Percentiles rank a stretch among this genome's conserved stretches.
Evolutionary conservation across 192 early-diverging fungal genomes (phyloP).

Genomic region (Linnemannia exigua): DNA sequence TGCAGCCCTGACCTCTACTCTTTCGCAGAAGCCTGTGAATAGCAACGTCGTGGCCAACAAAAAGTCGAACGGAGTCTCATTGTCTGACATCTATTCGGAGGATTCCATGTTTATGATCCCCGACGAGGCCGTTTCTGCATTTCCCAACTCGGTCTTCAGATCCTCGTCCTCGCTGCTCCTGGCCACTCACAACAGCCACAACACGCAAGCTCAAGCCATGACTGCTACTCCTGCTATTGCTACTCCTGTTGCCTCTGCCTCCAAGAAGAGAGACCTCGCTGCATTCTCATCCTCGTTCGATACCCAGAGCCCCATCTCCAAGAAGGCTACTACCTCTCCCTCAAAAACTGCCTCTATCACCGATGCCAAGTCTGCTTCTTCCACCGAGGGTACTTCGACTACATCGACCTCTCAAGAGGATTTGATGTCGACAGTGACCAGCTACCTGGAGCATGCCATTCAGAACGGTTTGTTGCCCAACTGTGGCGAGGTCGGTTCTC

Average conservation of each 20-base stretch:
- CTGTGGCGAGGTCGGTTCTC: conserved; percentile 46
- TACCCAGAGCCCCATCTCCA: conserved; percentile 41
- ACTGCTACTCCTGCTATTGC: background rate
- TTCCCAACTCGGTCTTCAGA: conserved; percentile 43
- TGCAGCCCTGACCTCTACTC: background rate
- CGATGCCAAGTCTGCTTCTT: conserved; percentile 15
- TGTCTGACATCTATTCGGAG: conserved; percentile 56
- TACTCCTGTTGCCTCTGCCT: conserved; percentile 8
- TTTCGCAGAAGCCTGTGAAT: background rate
- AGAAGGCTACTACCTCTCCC: conserved; percentile 6
- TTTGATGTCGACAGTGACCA: conserved; percentile 40
- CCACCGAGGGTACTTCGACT: background rate
- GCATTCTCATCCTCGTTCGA: conserved; percentile 44
- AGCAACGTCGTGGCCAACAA: conserved; percentile 14
- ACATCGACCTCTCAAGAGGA: conserved; percentile 28
- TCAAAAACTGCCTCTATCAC: conserved; percentile 22
- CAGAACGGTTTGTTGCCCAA: conserved; percentile 41
- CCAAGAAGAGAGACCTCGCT: conserved; percentile 42
- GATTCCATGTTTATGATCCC: conserved; percentile 36
- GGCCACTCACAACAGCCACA: too few relatives aligned
- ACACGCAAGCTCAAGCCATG: too few relatives aligned
- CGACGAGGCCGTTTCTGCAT: conserved; percentile 51
- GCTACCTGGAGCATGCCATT: conserved; percentile 53
- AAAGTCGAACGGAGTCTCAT: conserved; percentile 53
- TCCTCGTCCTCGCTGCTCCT: background rate